Evolutionary conservation across 2,329 filamentous ascomycete genomes (phyloP).

Genomic region (Fusarium tanahbumbuense): DNA sequence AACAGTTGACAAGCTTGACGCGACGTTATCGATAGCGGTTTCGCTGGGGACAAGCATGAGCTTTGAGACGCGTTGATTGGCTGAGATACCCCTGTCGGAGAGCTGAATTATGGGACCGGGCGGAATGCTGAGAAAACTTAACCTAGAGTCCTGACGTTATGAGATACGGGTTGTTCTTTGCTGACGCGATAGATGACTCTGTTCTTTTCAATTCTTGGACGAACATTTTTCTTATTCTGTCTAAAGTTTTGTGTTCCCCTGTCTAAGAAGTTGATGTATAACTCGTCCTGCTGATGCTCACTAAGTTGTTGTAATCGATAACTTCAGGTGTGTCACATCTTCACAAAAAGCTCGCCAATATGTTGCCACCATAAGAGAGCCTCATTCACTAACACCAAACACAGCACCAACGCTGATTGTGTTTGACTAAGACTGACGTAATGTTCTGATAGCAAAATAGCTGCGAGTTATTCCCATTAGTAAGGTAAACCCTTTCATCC

Average conservation of each 20-base stretch:
- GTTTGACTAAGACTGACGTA: background rate
- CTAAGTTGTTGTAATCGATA: rapidly evolving
- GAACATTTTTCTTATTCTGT: background rate
- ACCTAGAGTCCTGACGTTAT: background rate
- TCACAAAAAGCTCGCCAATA: no score
- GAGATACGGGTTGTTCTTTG: background rate
- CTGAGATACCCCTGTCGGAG: rapidly evolving
- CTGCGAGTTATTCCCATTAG: background rate
- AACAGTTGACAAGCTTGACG: background rate
- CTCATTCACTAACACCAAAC: no score
- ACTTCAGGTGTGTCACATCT: rapidly evolving
- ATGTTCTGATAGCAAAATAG: rapidly evolving
- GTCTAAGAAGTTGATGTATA: rapidly evolving
- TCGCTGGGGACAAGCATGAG: rapidly evolving
- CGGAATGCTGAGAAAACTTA: background rate
- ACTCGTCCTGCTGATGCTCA: rapidly evolving
- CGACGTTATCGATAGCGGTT: background rate
- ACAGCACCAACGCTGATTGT: rapidly evolving
- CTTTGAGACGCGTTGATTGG: rapidly evolving
- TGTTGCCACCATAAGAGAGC: rapidly evolving
- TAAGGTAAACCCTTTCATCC: background rate
- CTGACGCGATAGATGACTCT: background rate
- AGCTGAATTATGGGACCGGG: background rate
- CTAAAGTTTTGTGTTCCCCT: rapidly evolving
- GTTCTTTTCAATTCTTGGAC: background rate